Percentiles rank a stretch among this genome's conserved stretches.
Evolutionary conservation across 495 filamentous ascomycete species (phyloP).

Genomic region (Apodospora peruviana): DNA sequence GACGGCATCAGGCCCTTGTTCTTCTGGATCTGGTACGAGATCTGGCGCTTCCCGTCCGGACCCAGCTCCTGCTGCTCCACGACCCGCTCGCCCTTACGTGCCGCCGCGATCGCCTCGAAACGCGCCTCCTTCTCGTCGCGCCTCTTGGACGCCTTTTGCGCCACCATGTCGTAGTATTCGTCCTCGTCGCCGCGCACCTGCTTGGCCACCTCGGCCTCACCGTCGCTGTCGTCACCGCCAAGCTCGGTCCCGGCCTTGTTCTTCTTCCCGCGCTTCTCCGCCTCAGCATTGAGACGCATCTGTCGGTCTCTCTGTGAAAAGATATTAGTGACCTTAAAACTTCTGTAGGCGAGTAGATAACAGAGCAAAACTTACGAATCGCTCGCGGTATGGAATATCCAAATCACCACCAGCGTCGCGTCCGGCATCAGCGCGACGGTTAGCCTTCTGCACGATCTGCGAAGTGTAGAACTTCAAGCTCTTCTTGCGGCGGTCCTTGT

Average conservation of each 20-base stretch:
- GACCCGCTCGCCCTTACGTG: constrained; percentile 48
- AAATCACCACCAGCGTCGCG: constrained; percentile 82
- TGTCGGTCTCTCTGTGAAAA: constrained; percentile 61
- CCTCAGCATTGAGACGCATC: constrained; percentile 76
- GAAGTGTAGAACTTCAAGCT: constrained; percentile 93
- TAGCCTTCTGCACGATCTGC: constrained; percentile 87
- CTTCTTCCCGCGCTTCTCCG: constrained; percentile 74
- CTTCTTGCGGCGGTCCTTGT: constrained; percentile 82
- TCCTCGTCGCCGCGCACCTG: constrained; percentile 55
- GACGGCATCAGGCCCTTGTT: constrained; percentile 90
- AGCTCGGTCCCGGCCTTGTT: constrained; percentile 54
- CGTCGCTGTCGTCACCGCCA: constrained; percentile 55
- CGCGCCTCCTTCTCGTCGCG: constrained; percentile 60
- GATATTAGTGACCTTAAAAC: constrained; percentile 8
- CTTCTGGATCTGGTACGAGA: constrained; percentile 89
- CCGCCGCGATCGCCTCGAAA: constrained; percentile 37
- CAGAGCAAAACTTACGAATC: constrained; percentile 48
- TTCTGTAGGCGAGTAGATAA: too few relatives aligned
- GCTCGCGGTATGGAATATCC: constrained; percentile 87
- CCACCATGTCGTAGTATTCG: constrained; percentile 85
- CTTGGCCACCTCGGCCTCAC: constrained; percentile 40
- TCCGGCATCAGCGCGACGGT: constrained; percentile 75
- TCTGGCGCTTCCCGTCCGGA: constrained; percentile 78
- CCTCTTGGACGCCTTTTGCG: constrained; percentile 63
- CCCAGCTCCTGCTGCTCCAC: constrained; percentile 55